phyloP scores from a whole-genome alignment of 2,329 filamentous ascomycete species.

The Moelleriella libera region DNA sequence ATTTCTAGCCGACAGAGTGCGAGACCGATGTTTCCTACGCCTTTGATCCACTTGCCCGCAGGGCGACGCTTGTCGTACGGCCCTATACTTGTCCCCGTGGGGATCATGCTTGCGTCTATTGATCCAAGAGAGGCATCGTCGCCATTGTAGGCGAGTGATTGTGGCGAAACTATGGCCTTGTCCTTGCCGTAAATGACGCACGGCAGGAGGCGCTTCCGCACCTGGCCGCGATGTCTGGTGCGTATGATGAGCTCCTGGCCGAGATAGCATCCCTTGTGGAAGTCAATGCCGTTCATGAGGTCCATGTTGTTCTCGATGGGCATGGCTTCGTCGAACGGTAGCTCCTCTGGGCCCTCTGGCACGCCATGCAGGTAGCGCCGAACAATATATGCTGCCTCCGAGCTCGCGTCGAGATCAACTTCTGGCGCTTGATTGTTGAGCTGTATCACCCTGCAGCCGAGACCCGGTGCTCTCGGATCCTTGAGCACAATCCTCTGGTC shows the following conservation, averaged over 20 bases:
- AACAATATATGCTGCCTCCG: slow-evolving; percentile 52
- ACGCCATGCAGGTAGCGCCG: slow-evolving; percentile 70
- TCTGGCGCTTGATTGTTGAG: slow-evolving; percentile 15
- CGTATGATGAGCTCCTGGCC: slow-evolving; percentile 94
- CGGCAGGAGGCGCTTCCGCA: slow-evolving; percentile 79
- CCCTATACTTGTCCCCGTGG: slow-evolving; percentile 33
- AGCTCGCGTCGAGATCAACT: slow-evolving; percentile 29
- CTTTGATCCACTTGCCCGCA: slow-evolving; percentile 67
- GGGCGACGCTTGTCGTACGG: slow-evolving; percentile 46
- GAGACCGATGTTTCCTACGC: slow-evolving; percentile 75
- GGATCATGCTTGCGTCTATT: slow-evolving; percentile 21
- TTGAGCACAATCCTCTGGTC: slow-evolving; percentile 20
- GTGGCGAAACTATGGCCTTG: slow-evolving; percentile 15
- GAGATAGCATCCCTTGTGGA: slow-evolving; percentile 91
- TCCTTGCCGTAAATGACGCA: slow-evolving; percentile 52
- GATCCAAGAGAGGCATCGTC: slow-evolving; percentile 11
- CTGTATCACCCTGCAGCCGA: slow-evolving; percentile 37
- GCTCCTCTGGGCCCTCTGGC: slow-evolving; percentile 72
- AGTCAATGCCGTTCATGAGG: slow-evolving; percentile 73
- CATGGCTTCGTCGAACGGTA: slow-evolving; percentile 55
- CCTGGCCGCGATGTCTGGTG: slow-evolving; percentile 85
- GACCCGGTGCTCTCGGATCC: slow-evolving; percentile 38
- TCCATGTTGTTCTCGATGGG: slow-evolving; percentile 88
- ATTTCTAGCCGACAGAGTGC: slow-evolving; percentile 76
- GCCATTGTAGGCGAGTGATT: slow-evolving; percentile 32